phyloP scores from a whole-genome alignment of 257 asterid species.

The Knoxia roxburghii region DNA sequence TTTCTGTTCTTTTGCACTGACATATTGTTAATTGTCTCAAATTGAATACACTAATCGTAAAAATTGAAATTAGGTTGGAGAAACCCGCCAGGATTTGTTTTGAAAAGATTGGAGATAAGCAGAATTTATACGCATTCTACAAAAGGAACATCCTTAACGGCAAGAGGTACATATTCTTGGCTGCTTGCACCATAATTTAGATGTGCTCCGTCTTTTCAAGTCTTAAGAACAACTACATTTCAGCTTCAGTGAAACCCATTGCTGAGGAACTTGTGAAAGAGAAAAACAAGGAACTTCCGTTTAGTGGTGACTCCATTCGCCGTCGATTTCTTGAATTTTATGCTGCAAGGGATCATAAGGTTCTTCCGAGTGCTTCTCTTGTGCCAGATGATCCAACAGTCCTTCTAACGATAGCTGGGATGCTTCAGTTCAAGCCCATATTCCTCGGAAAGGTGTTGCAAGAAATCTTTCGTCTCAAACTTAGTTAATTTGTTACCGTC shows the following conservation, averaged over 20 bases:
- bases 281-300: constrained; percentile 25
- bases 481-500: neutral
- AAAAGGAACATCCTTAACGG: neutral
- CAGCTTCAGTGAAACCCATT: constrained; percentile 74
- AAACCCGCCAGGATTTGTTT: constrained; percentile 29
- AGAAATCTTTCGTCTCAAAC: neutral
- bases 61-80: constrained; percentile 40
- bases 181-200: neutral
- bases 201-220: constrained; percentile 11
- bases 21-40: constrained; percentile 3
- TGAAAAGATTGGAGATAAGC: constrained; percentile 13
- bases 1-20: too few relatives aligned
- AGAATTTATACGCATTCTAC: neutral
- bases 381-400: constrained; percentile 98
- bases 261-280: constrained; percentile 59
- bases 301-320: constrained; percentile 70
- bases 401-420: constrained; percentile 91
- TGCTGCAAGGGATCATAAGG: constrained; percentile 72
- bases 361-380: constrained; percentile 93
- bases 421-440: constrained; percentile 97
- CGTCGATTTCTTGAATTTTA: constrained; percentile 72
- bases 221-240: constrained; percentile 23
- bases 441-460: constrained; percentile 86
- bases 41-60: neutral
- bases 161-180: neutral